Conservation (phyloP, 108 stramenopile species). For the Skeletonema tropicum region DNA sequence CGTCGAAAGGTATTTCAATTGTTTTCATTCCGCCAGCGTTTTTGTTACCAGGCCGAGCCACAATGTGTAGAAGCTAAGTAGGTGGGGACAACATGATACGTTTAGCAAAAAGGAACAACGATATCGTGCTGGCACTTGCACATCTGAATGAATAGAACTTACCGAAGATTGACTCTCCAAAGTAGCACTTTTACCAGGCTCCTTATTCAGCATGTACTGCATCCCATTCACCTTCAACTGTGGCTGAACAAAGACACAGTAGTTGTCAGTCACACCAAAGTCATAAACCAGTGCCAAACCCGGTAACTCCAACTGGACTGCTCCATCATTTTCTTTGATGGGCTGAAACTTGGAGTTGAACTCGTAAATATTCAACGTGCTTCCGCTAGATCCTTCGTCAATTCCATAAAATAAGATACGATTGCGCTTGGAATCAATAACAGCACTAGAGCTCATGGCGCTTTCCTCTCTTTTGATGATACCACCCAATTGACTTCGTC, state of each 20-base stretch:
- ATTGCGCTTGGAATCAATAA: conserved; percentile 62
- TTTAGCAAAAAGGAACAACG: background rate
- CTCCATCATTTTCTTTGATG: conserved; percentile 61
- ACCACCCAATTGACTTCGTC: conserved; percentile 79
- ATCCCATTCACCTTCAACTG: conserved; percentile 65
- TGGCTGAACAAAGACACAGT: conserved; percentile 75
- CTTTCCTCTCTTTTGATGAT: conserved; percentile 71
- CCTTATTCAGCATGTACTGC: conserved; percentile 80
- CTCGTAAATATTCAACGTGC: conserved; percentile 73
- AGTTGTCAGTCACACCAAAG: conserved; percentile 80
- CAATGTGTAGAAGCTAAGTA: conserved; percentile 59
- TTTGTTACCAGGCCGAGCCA: conserved; percentile 58
- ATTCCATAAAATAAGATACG: conserved; percentile 73
- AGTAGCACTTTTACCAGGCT: conserved; percentile 64
- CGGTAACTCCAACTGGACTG: conserved; percentile 50
- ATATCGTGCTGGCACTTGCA: background rate
- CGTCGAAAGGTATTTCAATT: conserved; percentile 74
- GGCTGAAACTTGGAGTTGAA: conserved; percentile 79
- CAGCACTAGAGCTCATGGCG: conserved; percentile 69
- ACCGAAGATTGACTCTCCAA: conserved; percentile 49
- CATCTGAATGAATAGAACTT: conserved; percentile 11
- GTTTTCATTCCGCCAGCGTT: conserved; percentile 44
- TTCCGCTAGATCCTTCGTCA: conserved; percentile 57
- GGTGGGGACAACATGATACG: background rate
- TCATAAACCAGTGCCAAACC: conserved; percentile 81